Conservation (phyloP, 202 grass and related monocot species). For the Saccharum hybrid region DNA sequence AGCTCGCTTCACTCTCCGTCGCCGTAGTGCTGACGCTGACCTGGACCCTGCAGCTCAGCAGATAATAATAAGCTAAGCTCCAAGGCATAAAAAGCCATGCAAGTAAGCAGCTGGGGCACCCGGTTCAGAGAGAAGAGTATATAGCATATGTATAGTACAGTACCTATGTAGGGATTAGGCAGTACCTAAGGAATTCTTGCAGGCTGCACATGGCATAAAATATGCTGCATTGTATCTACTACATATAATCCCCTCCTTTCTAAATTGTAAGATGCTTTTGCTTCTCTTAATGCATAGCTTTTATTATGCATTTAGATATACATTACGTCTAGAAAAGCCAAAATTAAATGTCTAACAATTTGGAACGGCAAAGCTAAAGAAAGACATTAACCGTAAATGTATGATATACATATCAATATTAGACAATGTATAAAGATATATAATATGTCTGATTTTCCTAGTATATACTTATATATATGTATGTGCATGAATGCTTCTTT, state of each 20-base stretch:
- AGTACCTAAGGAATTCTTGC: background rate
- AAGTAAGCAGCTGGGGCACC: background rate
- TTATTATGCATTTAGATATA: too few species aligned
- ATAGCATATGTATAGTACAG: background rate
- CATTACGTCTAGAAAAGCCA: too few species aligned
- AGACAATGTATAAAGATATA: too few species aligned
- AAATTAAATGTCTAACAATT: background rate
- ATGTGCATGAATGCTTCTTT: background rate
- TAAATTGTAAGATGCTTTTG: too few species aligned
- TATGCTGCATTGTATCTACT: too few species aligned
- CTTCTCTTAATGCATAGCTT: too few species aligned
- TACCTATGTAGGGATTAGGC: background rate
- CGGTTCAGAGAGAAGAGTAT: background rate
- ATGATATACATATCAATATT: too few species aligned
- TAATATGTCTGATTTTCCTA: too few species aligned
- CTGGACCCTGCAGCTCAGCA: conserved; percentile 15
- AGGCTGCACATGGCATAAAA: conserved; percentile 23
- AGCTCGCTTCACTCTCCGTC: conserved; percentile 38
- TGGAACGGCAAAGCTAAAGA: background rate
- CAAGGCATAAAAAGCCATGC: conserved; percentile 28
- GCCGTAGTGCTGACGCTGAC: conserved; percentile 24
- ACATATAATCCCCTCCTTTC: too few species aligned
- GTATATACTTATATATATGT: background rate
- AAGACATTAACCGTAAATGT: too few species aligned
- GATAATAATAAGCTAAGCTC: conserved; percentile 14